Base-by-base conservation (phyloP, 2,329 filamentous ascomycete genomes). In the Aschersonia sp. region DNA sequence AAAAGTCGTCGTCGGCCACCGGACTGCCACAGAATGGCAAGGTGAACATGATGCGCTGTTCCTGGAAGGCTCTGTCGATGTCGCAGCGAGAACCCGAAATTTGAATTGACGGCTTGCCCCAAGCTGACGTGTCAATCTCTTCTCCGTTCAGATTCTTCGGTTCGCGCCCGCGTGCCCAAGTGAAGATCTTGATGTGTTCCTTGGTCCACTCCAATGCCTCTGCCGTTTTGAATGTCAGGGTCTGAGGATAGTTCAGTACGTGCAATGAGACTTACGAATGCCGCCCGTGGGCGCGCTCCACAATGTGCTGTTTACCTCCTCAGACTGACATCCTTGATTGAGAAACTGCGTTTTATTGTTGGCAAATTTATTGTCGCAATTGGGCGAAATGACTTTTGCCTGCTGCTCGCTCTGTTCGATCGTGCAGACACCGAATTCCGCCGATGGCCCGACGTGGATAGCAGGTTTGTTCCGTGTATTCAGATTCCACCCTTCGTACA, bases 401-500 rank as follows among this genome's bases (percentile, higher is more conserved):
- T 10, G 11, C 31, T 47, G 46, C 8, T 32, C 14, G 2, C 35
- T n/a, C 1, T 12, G 8, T 1, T 45, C 11, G 10, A 47, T 7
- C 2, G 2, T 37, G 29, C 48, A 50, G 2, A 22, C 30, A 4
- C 45, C 48, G 29, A 45, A 8, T 12, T 33, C 5, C 4, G 6
- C 8, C 2, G 10, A 22, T 1, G 10, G 30, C 1, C 48, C 45
- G 11, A 42, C 43, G 61, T 81, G 75, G 29, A 81, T 57, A 31
- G 78, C 72, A 60, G 83, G 69, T 43, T 65, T 61, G 61, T 82
- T 79, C 40, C 61, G 59, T 1, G 59, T 53, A 32, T 72, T 66
- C 43, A 67, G 56, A 60, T 83, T 81, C 58, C 79, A 79, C 43
- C 73, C 73, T 63, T 85, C 80, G 53, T 81, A 76, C 49, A 84